phyloP scores from a whole-genome alignment of 2,329 filamentous ascomycete genomes.

The Diaporthe nobilis region DNA sequence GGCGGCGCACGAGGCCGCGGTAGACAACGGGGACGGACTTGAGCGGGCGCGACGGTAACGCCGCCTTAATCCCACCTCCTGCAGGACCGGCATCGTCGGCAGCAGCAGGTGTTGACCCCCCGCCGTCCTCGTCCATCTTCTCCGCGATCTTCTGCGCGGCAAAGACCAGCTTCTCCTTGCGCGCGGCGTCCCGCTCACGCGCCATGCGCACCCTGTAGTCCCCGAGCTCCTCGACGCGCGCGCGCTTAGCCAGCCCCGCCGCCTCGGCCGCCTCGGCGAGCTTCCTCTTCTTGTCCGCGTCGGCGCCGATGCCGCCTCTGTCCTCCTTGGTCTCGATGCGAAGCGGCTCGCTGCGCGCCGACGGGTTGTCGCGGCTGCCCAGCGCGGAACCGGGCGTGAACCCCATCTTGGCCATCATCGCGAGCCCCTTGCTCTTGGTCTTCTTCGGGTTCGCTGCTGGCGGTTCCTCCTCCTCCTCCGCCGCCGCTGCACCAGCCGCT shows the following conservation, averaged over 20 bases:
- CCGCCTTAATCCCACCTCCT: slow-evolving; percentile 39
- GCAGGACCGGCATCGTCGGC: not conserved
- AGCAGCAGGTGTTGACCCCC: slow-evolving; percentile 55
- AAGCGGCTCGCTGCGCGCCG: slow-evolving; percentile 76
- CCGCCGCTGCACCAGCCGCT: slow-evolving; percentile 41
- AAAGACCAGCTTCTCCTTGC: slow-evolving; percentile 77
- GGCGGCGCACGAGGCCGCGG: slow-evolving; percentile 78
- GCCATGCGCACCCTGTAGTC: slow-evolving; percentile 82
- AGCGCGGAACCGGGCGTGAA: slow-evolving; percentile 83
- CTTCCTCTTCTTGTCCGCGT: slow-evolving; percentile 86
- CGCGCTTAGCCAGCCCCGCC: slow-evolving; percentile 63
- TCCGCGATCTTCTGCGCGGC: slow-evolving; percentile 89
- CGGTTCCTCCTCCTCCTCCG: slow-evolving; percentile 37
- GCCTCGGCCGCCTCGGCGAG: slow-evolving; percentile 72
- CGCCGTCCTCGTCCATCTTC: slow-evolving; percentile 70
- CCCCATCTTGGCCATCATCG: slow-evolving; percentile 98
- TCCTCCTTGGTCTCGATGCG: slow-evolving; percentile 83
- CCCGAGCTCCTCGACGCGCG: slow-evolving; percentile 66
- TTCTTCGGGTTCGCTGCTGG: slow-evolving; percentile 57
- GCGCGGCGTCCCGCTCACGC: slow-evolving; percentile 77
- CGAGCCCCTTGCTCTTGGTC: slow-evolving; percentile 93
- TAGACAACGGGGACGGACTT: slow-evolving; percentile 83
- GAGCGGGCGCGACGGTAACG: slow-evolving; percentile 65
- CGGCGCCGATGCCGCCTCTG: slow-evolving; percentile 85
- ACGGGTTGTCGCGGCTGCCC: slow-evolving; percentile 69